Base-by-base conservation (phyloP, 176 grass and related monocot species). In the Typha latifolia region DNA sequence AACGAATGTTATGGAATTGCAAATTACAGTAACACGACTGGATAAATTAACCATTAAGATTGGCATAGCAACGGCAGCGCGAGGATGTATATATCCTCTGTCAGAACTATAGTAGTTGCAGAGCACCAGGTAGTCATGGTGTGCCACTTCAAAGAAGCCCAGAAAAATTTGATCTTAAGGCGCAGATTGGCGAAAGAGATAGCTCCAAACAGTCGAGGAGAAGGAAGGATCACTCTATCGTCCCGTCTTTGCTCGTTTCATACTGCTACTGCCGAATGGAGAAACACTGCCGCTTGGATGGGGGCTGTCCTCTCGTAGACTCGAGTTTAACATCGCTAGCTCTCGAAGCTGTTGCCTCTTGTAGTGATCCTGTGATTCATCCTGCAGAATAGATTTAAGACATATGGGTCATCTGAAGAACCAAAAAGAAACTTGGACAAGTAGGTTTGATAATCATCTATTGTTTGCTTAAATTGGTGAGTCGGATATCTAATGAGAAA, bases 271-370 rank as follows among this genome's bases (percentile, higher is more conserved):
- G 61, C 84, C 83, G 66, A 96, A 96, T 64, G 87, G 91, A 67
- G 91, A 96, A 68, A 84, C 69, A 15, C 87, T 91, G 52, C 91
- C 87, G 34, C 61, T 65, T 0, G 91, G 91, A 64, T 77, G 87
- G 48, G 91, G 91, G 18, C 78, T 87, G 52, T 99, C 89, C 72
- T 93, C 89, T 77, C 89, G 79, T 69, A 87, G 55, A 66, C 82
- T 66, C 27, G 94, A 99, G 49, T 93, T 93, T 47, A 99, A 78
- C 89, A 99, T 83, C 3, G 94, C 94, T 61, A 99, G 75, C 76
- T 99, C 94, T 76, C 77, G 81, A 19, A 99, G 86, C 73, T 99
- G 94, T 57, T 99, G 94, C 70, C 82, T 90, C 74, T 99, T 99
- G 65, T 99, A 93, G 50, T 89, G 74, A 80, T 99, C 94, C 32